phyloP scores from a whole-genome alignment of 306 rosid genomes.

The Cucumis melo region DNA sequence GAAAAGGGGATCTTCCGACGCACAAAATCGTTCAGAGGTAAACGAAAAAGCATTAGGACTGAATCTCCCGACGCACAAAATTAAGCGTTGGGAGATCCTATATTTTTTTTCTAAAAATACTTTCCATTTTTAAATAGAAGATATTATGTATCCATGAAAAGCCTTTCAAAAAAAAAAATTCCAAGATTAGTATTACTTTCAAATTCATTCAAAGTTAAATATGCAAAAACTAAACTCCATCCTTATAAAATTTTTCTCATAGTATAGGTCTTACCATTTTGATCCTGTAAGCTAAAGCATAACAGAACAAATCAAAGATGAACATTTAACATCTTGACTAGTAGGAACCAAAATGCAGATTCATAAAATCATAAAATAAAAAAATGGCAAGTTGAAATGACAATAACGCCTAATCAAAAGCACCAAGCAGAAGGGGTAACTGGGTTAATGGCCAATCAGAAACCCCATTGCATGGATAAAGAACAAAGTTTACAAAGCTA shows the following conservation, averaged over 20 bases:
- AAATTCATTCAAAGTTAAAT: neutral
- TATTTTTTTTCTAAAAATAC: too few relatives aligned
- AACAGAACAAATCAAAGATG: neutral
- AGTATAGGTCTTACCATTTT: too few relatives aligned
- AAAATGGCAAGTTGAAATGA: neutral
- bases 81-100: too few relatives aligned
- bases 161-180: neutral
- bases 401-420: neutral
- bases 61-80: too few relatives aligned
- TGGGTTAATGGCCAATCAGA: neutral
- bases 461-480: neutral
- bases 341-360: neutral
- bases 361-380: neutral
- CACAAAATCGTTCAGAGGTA: too few relatives aligned
- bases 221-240: neutral
- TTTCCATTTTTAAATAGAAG: too few relatives aligned
- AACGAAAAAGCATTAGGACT: too few relatives aligned
- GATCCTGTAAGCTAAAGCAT: too few relatives aligned
- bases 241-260: too few relatives aligned
- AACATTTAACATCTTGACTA: neutral
- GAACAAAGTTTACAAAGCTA: neutral
- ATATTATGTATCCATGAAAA: too few relatives aligned
- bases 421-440: neutral
- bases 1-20: too few relatives aligned
- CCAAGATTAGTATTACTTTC: neutral